These are phyloP conservation scores for Cyclocybe cylindracea DNA, from an alignment of 768 basidiomycete genomes.

Conservation along the genomic window DNA sequence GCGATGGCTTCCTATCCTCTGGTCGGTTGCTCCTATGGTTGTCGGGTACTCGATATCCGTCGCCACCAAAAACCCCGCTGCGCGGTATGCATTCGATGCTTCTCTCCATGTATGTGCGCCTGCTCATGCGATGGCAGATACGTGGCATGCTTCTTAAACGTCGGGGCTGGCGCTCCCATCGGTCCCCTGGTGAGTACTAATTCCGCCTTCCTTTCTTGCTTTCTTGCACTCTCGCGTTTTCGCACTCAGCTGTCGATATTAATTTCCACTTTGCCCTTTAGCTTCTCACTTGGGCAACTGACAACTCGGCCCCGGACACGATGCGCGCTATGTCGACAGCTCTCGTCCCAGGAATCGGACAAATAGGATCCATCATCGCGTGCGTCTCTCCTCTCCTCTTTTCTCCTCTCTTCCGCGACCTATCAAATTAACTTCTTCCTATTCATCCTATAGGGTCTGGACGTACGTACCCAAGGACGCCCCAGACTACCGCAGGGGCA, in stretches of 20 bases:
- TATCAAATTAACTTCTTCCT: not conserved
- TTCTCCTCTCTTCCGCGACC: not conserved
- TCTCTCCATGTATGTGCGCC: not conserved
- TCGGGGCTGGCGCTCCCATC: conserved; percentile 34
- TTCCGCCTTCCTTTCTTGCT: not conserved
- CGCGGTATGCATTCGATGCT: conserved; percentile 18
- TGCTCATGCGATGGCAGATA: conserved; percentile 26
- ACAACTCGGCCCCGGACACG: conserved; percentile 49
- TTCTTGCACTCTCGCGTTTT: too few species aligned
- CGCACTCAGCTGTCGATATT: not conserved
- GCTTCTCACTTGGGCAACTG: conserved; percentile 45
- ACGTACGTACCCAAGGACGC: conserved; percentile 47
- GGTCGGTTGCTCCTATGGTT: conserved; percentile 33
- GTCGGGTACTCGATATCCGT: conserved; percentile 43
- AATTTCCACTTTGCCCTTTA: conserved; percentile 9
- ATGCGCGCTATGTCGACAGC: conserved; percentile 43
- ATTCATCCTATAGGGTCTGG: conserved; percentile 36
- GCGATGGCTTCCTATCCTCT: conserved; percentile 30
- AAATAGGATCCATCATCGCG: conserved; percentile 44
- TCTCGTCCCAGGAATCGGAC: conserved; percentile 37
- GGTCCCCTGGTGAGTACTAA: conserved; percentile 27
- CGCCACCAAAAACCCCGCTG: conserved; percentile 37
- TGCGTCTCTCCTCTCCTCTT: conserved; percentile 18
- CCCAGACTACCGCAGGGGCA: conserved; percentile 49
- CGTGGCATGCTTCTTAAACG: conserved; percentile 42